A percentile compares a stretch with the other conserved stretches of the same genome.
phyloP scores from a whole-genome alignment of 495 filamentous ascomycete genomes.

The Hypoxylon subgilvum region DNA sequence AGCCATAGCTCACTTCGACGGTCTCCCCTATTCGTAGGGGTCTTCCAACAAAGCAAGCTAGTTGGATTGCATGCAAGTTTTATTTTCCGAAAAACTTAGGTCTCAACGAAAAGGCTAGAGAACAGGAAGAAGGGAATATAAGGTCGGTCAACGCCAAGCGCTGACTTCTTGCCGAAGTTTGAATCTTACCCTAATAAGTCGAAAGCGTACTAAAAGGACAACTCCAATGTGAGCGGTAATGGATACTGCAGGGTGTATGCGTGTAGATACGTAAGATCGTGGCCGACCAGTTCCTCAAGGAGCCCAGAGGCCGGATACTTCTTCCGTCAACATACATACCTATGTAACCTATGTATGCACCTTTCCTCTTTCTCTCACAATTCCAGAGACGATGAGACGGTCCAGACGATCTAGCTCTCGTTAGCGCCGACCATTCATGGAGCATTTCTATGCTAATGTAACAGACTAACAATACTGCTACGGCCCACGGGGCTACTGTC shows the following conservation, averaged over 20 bases:
- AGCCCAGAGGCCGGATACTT: neutral
- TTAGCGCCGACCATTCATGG: conserved; percentile 11
- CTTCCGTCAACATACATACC: too few species aligned
- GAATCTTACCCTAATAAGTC: neutral
- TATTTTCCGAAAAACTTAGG: conserved; percentile 10
- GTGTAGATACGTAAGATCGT: neutral
- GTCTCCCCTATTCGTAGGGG: neutral
- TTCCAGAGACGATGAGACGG: conserved; percentile 8
- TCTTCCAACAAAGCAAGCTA: neutral
- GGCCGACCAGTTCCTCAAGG: neutral
- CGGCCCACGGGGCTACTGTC: too few species aligned
- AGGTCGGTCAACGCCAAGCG: conserved; percentile 6
- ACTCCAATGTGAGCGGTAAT: neutral
- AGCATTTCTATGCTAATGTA: conserved; percentile 15
- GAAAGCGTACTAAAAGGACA: neutral
- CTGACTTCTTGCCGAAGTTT: conserved; percentile 7
- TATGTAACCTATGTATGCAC: too few species aligned
- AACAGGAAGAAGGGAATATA: neutral
- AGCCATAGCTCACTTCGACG: conserved; percentile 10
- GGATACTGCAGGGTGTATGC: neutral
- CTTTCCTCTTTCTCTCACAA: conserved; percentile 6
- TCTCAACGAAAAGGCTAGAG: neutral
- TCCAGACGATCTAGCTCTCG: conserved; percentile 7
- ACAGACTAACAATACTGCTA: too few species aligned
- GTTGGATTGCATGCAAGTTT: neutral